phyloP scores from a whole-genome alignment of 73 alveolate species.

The Effrenium voratum region DNA sequence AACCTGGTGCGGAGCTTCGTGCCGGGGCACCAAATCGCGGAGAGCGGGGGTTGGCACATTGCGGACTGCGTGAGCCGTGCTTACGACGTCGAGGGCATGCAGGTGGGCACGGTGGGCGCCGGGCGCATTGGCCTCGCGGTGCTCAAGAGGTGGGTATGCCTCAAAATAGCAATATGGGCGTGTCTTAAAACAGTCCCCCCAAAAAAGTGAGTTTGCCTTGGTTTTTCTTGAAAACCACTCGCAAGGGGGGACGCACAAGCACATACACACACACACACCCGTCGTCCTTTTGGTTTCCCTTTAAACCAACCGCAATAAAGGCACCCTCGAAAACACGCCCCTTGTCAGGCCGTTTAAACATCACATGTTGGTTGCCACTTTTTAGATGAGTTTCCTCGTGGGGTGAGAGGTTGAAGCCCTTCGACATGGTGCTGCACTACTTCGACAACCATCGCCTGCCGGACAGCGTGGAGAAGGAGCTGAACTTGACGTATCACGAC shows the following conservation, averaged over 20 bases:
- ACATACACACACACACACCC: too few relatives aligned
- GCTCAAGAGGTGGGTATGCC: conserved; percentile 18
- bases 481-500: conserved; percentile 60
- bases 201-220: too few relatives aligned
- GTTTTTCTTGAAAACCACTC: too few relatives aligned
- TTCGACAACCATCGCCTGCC: conserved; percentile 52
- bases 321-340: too few relatives aligned
- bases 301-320: too few relatives aligned
- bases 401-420: not conserved
- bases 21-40: conserved; percentile 46
- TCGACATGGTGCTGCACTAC: conserved; percentile 83
- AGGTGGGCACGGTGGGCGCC: conserved; percentile 89
- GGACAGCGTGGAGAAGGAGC: conserved; percentile 46
- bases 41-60: conserved; percentile 74
- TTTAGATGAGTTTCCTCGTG: not conserved
- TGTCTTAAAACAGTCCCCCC: too few relatives aligned
- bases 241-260: too few relatives aligned
- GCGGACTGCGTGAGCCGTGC: conserved; percentile 73
- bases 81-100: conserved; percentile 84
- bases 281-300: too few relatives aligned
- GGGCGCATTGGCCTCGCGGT: conserved; percentile 85
- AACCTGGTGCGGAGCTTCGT: conserved; percentile 60
- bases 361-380: too few relatives aligned
- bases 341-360: too few relatives aligned
- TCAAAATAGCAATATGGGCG: too few relatives aligned